These are phyloP conservation scores for Fusarium scirpi DNA, from an alignment of 2,329 filamentous ascomycete genomes.

Conservation along the genomic window DNA sequence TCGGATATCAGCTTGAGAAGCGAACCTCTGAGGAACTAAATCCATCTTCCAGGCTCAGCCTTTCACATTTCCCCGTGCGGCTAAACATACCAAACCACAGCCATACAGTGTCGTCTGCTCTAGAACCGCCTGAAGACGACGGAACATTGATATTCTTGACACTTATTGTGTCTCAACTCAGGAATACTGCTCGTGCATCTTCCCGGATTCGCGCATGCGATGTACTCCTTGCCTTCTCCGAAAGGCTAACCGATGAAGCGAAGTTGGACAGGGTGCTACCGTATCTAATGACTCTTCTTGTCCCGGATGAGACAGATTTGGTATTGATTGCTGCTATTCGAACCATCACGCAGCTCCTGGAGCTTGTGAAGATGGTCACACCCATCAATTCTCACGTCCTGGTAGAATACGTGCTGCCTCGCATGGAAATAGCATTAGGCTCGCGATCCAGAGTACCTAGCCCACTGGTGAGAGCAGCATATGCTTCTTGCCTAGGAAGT, in stretches of 20 bases:
- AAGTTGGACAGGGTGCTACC: conserved; percentile 94
- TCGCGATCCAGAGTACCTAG: conserved; percentile 63
- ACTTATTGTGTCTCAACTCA: conserved; percentile 86
- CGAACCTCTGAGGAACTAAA: conserved; percentile 47
- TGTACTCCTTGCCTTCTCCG: conserved; percentile 89
- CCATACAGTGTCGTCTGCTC: conserved; percentile 71
- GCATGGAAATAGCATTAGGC: conserved; percentile 67
- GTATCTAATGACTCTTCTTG: conserved; percentile 83
- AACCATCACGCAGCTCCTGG: conserved; percentile 87
- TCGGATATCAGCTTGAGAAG: conserved; percentile 76
- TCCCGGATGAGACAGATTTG: conserved; percentile 81
- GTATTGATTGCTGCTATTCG: conserved; percentile 88
- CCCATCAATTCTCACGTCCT: conserved; percentile 78
- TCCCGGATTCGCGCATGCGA: conserved; percentile 91
- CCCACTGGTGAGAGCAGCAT: conserved; percentile 84
- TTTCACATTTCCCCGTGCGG: conserved; percentile 80
- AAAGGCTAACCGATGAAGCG: conserved; percentile 92
- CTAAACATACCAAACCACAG: conserved; percentile 89
- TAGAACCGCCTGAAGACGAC: conserved; percentile 78
- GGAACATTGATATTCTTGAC: conserved; percentile 93
- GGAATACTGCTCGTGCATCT: conserved; percentile 89
- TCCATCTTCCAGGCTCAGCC: conserved; percentile 59
- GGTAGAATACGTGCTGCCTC: conserved; percentile 74
- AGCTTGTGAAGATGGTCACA: conserved; percentile 89
- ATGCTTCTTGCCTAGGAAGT: conserved; percentile 91